phyloP scores from a whole-genome alignment of 106 monocot genomes.

The Dendrobium officinale region DNA sequence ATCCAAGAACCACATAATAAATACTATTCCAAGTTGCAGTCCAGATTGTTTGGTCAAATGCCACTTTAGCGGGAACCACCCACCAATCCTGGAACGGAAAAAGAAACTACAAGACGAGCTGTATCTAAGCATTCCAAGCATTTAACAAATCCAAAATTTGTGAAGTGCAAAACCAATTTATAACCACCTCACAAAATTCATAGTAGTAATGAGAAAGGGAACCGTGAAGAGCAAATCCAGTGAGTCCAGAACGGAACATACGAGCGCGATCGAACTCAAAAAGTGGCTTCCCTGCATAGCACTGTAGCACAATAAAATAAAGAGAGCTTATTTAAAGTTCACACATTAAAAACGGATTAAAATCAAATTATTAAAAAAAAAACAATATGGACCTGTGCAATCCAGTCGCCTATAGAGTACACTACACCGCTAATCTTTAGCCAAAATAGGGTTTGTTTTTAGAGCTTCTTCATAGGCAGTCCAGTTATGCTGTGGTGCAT shows the following conservation, averaged over 20 bases:
- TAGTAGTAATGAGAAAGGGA: constrained; percentile 98
- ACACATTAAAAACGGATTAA: background rate
- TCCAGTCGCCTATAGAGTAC: constrained; percentile 95
- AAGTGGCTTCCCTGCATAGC: constrained; percentile 91
- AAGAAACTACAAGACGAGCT: constrained; percentile 46
- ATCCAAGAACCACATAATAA: constrained; percentile 64
- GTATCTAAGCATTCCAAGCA: background rate
- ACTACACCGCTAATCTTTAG: constrained; percentile 96
- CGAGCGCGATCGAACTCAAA: constrained; percentile 89
- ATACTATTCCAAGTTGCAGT: constrained; percentile 90
- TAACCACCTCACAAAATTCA: constrained; percentile 75
- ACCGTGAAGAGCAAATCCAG: constrained; percentile 88
- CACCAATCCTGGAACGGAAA: constrained; percentile 93
- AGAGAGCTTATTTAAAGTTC: background rate
- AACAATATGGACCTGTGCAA: constrained; percentile 59
- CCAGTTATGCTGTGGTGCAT: constrained; percentile 94
- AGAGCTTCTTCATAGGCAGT: constrained; percentile 90
- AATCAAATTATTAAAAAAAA: background rate
- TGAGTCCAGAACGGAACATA: constrained; percentile 81
- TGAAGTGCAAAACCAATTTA: background rate
- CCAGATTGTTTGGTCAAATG: constrained; percentile 91
- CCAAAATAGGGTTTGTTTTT: constrained; percentile 81
- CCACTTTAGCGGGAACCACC: constrained; percentile 86
- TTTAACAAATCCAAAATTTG: background rate
- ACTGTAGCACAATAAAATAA: constrained; percentile 42